Percentiles rank a stretch among this genome's conserved stretches.
Evolutionary conservation across 345 rosid species (phyloP).

Genomic region (Leavenworthia alabamica): DNA sequence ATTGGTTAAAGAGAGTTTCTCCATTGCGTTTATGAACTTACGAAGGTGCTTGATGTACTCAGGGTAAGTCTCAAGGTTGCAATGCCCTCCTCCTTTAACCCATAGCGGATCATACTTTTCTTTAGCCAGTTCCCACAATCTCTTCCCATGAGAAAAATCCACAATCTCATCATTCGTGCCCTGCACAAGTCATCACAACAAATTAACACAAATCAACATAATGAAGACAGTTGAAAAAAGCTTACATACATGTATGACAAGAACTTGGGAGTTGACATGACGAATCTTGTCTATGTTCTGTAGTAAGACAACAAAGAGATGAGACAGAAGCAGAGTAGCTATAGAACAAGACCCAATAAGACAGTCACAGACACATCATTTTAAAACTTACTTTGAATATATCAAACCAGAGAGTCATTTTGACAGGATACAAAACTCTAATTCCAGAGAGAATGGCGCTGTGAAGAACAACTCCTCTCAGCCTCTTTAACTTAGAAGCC

Average conservation of each 20-base stretch:
- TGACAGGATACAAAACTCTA: constrained; percentile 89
- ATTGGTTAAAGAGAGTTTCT: constrained; percentile 59
- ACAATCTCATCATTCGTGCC: constrained; percentile 90
- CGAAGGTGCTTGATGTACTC: constrained; percentile 85
- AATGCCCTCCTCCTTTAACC: constrained; percentile 98
- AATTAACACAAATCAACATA: not conserved
- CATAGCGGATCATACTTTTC: constrained; percentile 91
- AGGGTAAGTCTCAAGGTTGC: constrained; percentile 91
- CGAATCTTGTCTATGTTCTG: constrained; percentile 99
- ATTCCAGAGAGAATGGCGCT: constrained; percentile 95
- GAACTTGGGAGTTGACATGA: constrained; percentile 75
- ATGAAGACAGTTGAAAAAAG: not conserved
- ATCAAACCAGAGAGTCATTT: constrained; percentile 93
- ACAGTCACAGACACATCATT: too few species aligned
- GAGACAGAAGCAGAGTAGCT: constrained; percentile 4
- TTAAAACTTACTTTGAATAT: constrained; percentile 58
- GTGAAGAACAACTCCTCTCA: constrained; percentile 90
- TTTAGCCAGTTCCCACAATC: constrained; percentile 86
- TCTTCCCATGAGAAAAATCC: constrained; percentile 79
- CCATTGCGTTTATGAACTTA: constrained; percentile 80
- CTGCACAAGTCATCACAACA: constrained; percentile 38
- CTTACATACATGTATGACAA: constrained; percentile 86
- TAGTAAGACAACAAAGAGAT: constrained; percentile 21
- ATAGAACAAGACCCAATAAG: not conserved
- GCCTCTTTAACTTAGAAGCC: constrained; percentile 56